A percentile compares a stretch with the other conserved stretches of the same genome.
phyloP scores from a whole-genome alignment of 2,329 filamentous ascomycete genomes.

The Neocucurbitaria cava region DNA sequence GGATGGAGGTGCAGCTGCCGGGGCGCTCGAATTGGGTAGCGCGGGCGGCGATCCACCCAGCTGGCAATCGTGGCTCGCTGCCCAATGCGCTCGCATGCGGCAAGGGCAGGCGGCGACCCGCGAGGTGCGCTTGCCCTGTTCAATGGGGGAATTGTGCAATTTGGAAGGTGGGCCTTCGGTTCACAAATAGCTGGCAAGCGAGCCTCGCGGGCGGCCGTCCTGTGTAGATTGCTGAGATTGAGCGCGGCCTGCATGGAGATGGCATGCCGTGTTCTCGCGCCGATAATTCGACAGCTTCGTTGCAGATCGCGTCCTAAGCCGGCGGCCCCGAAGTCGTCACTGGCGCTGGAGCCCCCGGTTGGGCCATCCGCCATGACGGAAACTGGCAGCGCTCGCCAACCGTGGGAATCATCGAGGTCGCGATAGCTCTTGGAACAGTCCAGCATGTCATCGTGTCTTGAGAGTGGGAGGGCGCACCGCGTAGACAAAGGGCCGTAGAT shows the following conservation, averaged over 20 bases:
- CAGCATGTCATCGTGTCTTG: not conserved
- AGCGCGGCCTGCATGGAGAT: not conserved
- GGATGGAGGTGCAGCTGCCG: not conserved
- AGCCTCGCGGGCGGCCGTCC: not conserved
- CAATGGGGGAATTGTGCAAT: not conserved
- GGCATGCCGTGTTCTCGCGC: slow-evolving; percentile 1
- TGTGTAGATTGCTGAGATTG: slow-evolving; percentile 5
- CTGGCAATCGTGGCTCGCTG: not conserved
- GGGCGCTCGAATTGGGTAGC: not conserved
- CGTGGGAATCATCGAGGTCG: not conserved
- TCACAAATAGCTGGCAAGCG: not conserved
- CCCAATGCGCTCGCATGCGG: slow-evolving; percentile 1
- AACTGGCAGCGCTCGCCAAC: not conserved
- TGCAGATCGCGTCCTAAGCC: slow-evolving; percentile 17
- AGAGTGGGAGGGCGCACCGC: not conserved
- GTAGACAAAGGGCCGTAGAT: not conserved
- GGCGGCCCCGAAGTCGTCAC: slow-evolving; percentile 13
- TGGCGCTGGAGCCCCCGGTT: slow-evolving; percentile 2
- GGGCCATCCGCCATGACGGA: not conserved
- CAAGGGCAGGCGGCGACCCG: not conserved
- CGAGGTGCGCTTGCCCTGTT: not conserved
- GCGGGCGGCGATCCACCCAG: not conserved
- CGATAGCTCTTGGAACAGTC: not conserved
- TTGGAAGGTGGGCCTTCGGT: not conserved
- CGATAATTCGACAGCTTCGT: slow-evolving; percentile 1